Evolutionary conservation across 305 asterid genomes (phyloP).

Genomic region (Fraxinus greggii): DNA sequence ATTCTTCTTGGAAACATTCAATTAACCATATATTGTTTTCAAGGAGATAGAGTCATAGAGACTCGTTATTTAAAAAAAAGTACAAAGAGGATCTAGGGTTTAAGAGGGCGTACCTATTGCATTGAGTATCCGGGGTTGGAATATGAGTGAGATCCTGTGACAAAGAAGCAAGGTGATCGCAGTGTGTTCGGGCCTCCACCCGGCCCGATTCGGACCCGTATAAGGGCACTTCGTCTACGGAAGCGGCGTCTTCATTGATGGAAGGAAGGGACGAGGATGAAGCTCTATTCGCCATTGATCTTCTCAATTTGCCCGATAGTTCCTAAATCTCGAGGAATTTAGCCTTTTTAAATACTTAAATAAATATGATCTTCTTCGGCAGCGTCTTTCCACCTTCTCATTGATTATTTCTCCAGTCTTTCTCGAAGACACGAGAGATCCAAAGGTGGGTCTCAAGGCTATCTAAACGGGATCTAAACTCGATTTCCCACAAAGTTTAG

Average conservation of each 20-base stretch:
- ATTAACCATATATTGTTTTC: not conserved
- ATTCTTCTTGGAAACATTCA: not conserved
- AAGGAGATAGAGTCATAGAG: not conserved
- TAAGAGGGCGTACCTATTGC: constrained; percentile 52
- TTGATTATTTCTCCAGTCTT: not conserved
- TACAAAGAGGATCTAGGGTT: constrained; percentile 16
- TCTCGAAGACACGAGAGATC: not conserved
- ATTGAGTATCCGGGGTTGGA: constrained; percentile 63
- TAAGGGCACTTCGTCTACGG: constrained; percentile 33
- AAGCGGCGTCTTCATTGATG: constrained; percentile 23
- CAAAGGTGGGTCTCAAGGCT: not conserved
- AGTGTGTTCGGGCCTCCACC: constrained; percentile 83
- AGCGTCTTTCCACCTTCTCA: not conserved
- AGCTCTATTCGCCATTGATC: constrained; percentile 40
- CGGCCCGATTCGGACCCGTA: constrained; percentile 73
- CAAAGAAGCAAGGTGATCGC: constrained; percentile 68
- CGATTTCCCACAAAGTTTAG: not conserved
- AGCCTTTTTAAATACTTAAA: not conserved
- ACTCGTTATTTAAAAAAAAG: not conserved
- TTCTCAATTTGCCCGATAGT: not conserved
- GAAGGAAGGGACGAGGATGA: constrained; percentile 36
- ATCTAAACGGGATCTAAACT: too few relatives aligned
- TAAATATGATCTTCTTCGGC: not conserved
- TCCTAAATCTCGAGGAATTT: not conserved
- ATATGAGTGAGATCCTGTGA: constrained; percentile 65